Evolutionary conservation across 306 rosid genomes (phyloP).

Genomic region (Prosopis cineraria): DNA sequence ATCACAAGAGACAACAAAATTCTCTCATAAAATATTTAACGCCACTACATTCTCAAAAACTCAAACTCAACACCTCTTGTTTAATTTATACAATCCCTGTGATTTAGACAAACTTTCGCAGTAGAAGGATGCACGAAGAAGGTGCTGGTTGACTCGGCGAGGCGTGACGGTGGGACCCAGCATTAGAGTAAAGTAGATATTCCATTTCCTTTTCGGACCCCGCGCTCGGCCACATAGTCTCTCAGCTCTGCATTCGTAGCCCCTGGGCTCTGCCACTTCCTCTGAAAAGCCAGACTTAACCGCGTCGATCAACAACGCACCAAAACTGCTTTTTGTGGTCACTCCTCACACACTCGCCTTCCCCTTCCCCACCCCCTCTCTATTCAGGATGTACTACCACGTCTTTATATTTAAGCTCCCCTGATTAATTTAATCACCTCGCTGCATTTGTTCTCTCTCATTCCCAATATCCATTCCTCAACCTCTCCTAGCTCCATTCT

Average conservation of each 20-base stretch:
- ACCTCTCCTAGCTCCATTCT: background rate
- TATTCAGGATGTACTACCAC: background rate
- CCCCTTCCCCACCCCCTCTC: background rate
- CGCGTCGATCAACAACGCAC: constrained; percentile 6
- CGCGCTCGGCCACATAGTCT: constrained; percentile 17
- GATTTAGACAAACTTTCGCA: too few species aligned
- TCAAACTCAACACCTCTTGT: too few species aligned
- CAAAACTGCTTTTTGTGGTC: constrained; percentile 32
- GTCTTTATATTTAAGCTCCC: background rate
- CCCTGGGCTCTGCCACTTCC: constrained; percentile 15
- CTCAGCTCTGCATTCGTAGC: background rate
- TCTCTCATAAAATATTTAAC: too few species aligned
- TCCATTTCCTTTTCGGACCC: constrained; percentile 42
- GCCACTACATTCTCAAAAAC: too few species aligned
- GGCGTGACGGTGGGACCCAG: constrained; percentile 43
- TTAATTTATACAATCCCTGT: too few species aligned
- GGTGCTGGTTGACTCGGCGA: constrained; percentile 36
- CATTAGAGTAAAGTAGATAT: constrained; percentile 27
- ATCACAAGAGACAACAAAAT: too few species aligned
- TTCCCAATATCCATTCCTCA: background rate
- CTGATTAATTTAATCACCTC: background rate
- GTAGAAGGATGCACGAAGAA: too few species aligned
- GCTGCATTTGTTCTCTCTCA: background rate
- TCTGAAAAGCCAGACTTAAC: constrained; percentile 34
- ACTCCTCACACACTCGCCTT: background rate